These are phyloP conservation scores for Fusarium humuli DNA, from an alignment of 2,329 filamentous ascomycete species.

Conservation along the genomic window DNA sequence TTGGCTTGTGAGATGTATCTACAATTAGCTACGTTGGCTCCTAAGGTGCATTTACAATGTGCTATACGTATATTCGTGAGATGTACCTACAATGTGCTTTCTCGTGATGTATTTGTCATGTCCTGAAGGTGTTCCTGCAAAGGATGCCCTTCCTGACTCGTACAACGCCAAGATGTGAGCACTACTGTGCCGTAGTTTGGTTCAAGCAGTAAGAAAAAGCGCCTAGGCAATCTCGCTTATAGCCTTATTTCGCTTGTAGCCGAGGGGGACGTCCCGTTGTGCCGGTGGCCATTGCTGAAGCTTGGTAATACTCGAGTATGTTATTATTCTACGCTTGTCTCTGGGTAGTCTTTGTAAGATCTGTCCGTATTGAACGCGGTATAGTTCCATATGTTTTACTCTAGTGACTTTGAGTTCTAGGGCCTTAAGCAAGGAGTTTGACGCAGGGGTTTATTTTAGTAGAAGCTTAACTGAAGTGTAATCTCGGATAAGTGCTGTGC, in stretches of 20 bases:
- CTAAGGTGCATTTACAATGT: too few relatives aligned
- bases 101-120: too few relatives aligned
- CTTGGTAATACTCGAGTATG: not conserved
- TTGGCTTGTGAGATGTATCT: too few relatives aligned
- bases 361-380: too few relatives aligned
- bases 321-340: not conserved
- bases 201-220: not conserved
- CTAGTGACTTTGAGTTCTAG: too few relatives aligned
- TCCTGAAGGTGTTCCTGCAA: too few relatives aligned
- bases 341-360: too few relatives aligned
- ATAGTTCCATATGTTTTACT: too few relatives aligned
- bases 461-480: not conserved
- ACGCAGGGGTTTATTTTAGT: not conserved
- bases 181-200: constrained; percentile 7
- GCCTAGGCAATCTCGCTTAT: constrained; percentile 15
- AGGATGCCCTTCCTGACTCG: not conserved
- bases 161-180: constrained; percentile 1
- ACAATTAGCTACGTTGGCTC: too few relatives aligned
- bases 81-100: too few relatives aligned
- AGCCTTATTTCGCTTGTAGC: constrained; percentile 37
- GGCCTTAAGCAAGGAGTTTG: not conserved
- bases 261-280: constrained; percentile 25
- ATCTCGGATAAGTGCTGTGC: constrained; percentile 4
- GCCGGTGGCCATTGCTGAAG: constrained; percentile 7
- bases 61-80: too few relatives aligned